Evolutionary conservation across 495 filamentous ascomycete genomes (phyloP), one percentile per base, ranked within the genome.

Genomic region (Hypoxylon trugodes): DNA sequence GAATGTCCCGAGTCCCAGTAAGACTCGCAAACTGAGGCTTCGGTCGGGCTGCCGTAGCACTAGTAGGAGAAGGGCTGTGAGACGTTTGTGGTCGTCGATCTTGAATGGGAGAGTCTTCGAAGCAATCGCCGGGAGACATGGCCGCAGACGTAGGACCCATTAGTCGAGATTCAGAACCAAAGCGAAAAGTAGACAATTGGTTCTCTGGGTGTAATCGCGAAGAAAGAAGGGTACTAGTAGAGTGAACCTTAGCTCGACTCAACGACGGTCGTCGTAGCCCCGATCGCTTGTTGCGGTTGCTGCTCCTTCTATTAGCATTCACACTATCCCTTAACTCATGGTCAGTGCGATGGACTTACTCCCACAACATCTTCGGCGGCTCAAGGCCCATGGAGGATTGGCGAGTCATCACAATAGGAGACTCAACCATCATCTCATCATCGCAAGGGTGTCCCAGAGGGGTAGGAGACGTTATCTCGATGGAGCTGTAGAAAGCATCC

Each of bases 51-150:
- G 82, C 72, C 18, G 77, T 66, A 71, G 86, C 78, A 55, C 79
- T 74, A 13, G 74, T 61, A 22, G 78, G 71, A 25, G 80, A 81
- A 1, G 85, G 82, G 57, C 83, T 86, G 61, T 83, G 79, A 1
- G 85, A 76, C 25, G 79, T 78, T 53, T 81, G 80, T 1, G 85
- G 82, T 58, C 84, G 74, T 55, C 85, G 80, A 59, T 93, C 88
- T 51, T 88, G 87, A 25, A 89, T 87, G 4, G 92, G 91, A 1
- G 93, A 96, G 52, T 87, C 87, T 8, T 81, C 77, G 70, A 96
- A 93, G 77, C 89, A 90, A 70, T 94, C 90, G 68, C 86, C 85
- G 45, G 93, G 74, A 1, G 90, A 90, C 66, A 89, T 82, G 3
- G 85, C 77, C 0, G 84, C 81, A 19, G 83, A 81, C 12, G 81